phyloP scores from a whole-genome alignment of 768 basidiomycete species.

The Tricholoma hemisulphureum region DNA sequence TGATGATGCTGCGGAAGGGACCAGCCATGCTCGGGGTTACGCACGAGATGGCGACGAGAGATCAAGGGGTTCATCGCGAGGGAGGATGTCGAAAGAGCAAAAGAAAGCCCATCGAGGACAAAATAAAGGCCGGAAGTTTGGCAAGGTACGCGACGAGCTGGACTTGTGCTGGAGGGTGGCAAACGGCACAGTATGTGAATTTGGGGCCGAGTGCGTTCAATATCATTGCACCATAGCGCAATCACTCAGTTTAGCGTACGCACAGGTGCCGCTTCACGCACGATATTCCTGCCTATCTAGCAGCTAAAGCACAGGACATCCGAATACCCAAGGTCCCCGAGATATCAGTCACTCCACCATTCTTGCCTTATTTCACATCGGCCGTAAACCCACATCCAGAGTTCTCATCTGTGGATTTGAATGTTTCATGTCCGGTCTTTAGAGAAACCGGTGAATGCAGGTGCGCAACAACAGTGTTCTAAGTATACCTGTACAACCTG shows the following conservation, averaged over 20 bases:
- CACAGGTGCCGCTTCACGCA: slow-evolving; percentile 77
- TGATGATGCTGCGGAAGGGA: slow-evolving; percentile 61
- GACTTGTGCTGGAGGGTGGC: slow-evolving; percentile 84
- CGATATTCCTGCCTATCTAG: slow-evolving; percentile 73
- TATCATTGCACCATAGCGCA: background rate
- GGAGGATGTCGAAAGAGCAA: slow-evolving; percentile 56
- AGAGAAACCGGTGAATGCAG: slow-evolving; percentile 71
- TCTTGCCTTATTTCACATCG: slow-evolving; percentile 35
- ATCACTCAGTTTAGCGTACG: background rate
- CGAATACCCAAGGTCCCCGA: slow-evolving; percentile 48
- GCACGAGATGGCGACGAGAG: slow-evolving; percentile 21
- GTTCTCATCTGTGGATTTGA: slow-evolving; percentile 43
- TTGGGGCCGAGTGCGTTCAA: slow-evolving; percentile 57
- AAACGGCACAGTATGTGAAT: slow-evolving; percentile 65
- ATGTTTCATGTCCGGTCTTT: slow-evolving; percentile 65
- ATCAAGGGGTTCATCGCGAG: slow-evolving; percentile 27
- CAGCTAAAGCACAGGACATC: slow-evolving; percentile 72
- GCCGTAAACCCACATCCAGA: slow-evolving; percentile 27
- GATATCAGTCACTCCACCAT: slow-evolving; percentile 50
- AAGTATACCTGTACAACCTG: background rate
- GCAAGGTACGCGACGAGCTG: slow-evolving; percentile 73
- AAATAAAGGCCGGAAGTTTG: slow-evolving; percentile 82
- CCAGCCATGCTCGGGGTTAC: slow-evolving; percentile 31
- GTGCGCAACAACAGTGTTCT: slow-evolving; percentile 21
- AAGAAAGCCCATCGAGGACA: slow-evolving; percentile 75